Conservation (phyloP, 805 yeast species). For the Wickerhamiella dianesei region DNA sequence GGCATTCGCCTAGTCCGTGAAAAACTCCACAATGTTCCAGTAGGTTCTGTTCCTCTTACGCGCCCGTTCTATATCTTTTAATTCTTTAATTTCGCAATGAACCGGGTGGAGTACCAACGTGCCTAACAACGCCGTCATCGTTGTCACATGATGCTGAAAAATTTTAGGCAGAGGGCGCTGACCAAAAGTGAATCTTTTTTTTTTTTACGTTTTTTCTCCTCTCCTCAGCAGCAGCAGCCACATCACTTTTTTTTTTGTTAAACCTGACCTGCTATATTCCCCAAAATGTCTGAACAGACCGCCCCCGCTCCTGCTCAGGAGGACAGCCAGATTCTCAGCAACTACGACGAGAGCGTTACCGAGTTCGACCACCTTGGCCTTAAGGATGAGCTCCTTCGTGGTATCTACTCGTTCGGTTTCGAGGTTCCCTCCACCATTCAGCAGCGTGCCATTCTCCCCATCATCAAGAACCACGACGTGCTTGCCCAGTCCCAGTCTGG, state of each 20-base stretch:
- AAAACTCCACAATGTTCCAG: too few species aligned
- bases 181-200: neutral
- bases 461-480: constrained; percentile 86
- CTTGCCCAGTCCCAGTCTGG: constrained; percentile 86
- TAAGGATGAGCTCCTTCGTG: constrained; percentile 61
- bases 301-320: constrained; percentile 49
- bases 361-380: constrained; percentile 63
- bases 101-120: too few species aligned
- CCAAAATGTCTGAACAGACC: constrained; percentile 30
- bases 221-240: neutral
- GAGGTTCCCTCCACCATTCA: constrained; percentile 96
- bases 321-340: constrained; percentile 51
- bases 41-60: too few species aligned
- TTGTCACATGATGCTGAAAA: neutral
- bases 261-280: neutral
- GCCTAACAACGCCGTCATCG: neutral
- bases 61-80: too few species aligned
- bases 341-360: constrained; percentile 82
- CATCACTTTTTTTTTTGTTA: neutral
- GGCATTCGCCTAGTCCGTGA: too few species aligned
- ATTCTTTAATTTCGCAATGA: too few species aligned
- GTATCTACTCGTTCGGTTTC: constrained; percentile 63
- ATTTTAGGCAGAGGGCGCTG: neutral
- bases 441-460: constrained; percentile 92
- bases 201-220: neutral